phyloP scores from a whole-genome alignment of 1,139 yeast genomes.

The Candida anutae region DNA sequence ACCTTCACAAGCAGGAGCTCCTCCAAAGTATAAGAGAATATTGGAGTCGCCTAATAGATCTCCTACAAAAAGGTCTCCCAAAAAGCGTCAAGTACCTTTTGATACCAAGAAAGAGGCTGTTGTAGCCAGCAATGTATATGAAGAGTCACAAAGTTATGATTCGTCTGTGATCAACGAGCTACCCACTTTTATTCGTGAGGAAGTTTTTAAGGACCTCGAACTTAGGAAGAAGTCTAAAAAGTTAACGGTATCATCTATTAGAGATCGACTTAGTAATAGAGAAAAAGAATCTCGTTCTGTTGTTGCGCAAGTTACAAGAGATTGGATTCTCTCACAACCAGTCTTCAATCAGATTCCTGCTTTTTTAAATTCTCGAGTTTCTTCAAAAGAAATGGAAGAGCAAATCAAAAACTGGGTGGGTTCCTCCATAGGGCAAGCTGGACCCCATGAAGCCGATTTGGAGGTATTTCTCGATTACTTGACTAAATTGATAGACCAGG shows the following conservation, averaged over 20 bases:
- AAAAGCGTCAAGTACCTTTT: no score
- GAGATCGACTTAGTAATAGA: conserved; percentile 21
- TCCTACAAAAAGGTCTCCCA: conserved; percentile 8
- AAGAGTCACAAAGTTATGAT: conserved; percentile 24
- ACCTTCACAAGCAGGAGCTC: conserved; percentile 23
- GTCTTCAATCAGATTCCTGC: conserved; percentile 19
- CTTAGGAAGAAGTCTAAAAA: conserved; percentile 19
- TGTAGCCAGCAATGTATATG: conserved; percentile 5
- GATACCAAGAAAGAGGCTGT: neutral
- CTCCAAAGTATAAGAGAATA: conserved; percentile 28
- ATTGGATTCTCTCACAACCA: conserved; percentile 20
- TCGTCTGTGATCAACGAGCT: conserved; percentile 37
- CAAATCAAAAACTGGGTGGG: conserved; percentile 43
- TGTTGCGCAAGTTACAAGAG: conserved; percentile 14
- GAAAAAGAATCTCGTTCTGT: conserved; percentile 10
- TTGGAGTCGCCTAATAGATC: conserved; percentile 25
- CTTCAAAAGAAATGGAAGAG: conserved; percentile 26
- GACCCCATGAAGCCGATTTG: conserved; percentile 57
- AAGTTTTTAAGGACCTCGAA: conserved; percentile 34
- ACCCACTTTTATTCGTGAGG: conserved; percentile 36
- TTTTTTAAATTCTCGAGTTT: conserved; percentile 24
- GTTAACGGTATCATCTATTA: conserved; percentile 21
- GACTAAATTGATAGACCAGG: conserved; percentile 11
- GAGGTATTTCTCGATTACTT: conserved; percentile 25
- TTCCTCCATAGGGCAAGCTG: conserved; percentile 33